Evolutionary conservation across 495 filamentous ascomycete genomes (phyloP), one percentile per base, ranked within the genome.

Genomic region (Astrothelium subdiscretum): DNA sequence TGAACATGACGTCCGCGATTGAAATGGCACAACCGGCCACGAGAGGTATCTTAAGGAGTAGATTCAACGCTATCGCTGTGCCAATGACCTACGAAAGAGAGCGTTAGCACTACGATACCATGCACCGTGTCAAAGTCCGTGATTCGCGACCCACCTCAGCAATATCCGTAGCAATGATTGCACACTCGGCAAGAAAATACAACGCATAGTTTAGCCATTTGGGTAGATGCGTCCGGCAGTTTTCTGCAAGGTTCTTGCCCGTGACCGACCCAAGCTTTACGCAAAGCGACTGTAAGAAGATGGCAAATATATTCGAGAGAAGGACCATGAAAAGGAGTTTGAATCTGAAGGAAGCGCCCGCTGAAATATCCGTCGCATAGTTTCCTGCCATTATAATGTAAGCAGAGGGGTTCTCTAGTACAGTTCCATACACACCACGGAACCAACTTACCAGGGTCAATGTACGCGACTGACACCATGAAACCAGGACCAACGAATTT

Each of bases 121-220:
- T 54, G 15, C 22, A 26, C 15, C 22, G 6, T 5, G n/a, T 0
- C 12, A 27, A 32, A 57, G n/a, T n/a, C n/a, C 60, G 26, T 11
- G 15, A 42, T 18, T 40, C 51, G 15, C 32, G 42, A 31, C 72
- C 81, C 84, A 54, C 48, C 80, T 96, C 91, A 51, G 91, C 91
- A 71, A 96, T 92, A 74, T 95, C 90, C 2, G 90, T 95, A 2
- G 90, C 90, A 64, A 95, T 84, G 69, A 95, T 92, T 58, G 90
- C 89, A 15, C 79, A 81, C 72, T 95, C 90, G 8, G 87, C 83
- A 63, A 95, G 78, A 43, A 86, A 70, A 69, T 92, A 95, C 18
- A 92, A 79, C 48, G 81, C 73, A 62, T 86, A 82, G 62, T 88
- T 89, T 42, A 94, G 67, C 89, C 89, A 92, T 67, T 74, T 78